Percentiles rank a stretch among this genome's conserved stretches.
phyloP scores from a whole-genome alignment of 225 moss, liverwort and hornwort genomes.

The Thuidium tamariscinum region DNA sequence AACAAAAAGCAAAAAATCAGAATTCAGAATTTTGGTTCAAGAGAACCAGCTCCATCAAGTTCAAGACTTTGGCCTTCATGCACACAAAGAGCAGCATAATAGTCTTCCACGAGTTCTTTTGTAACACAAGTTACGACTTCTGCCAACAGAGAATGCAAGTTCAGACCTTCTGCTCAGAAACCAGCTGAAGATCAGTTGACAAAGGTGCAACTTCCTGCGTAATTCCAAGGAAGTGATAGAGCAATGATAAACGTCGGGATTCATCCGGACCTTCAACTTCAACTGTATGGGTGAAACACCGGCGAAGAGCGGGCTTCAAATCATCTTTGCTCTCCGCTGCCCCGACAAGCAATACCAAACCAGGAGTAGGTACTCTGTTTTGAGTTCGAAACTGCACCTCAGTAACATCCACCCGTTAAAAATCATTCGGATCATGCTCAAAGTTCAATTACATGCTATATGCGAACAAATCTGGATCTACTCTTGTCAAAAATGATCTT shows the following conservation, averaged over 20 bases:
- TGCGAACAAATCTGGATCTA: not conserved
- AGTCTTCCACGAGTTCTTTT: not conserved
- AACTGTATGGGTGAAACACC: slow-evolving; percentile 84
- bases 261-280: slow-evolving; percentile 77
- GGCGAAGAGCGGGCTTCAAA: slow-evolving; percentile 67
- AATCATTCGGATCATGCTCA: not conserved
- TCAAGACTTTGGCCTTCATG: not conserved
- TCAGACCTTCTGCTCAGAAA: slow-evolving; percentile 25
- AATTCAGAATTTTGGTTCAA: not conserved
- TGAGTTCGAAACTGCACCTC: slow-evolving; percentile 52
- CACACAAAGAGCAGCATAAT: not conserved
- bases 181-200: not conserved
- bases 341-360: slow-evolving; percentile 67
- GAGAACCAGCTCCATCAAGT: not conserved
- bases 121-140: not conserved
- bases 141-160: not conserved
- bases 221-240: slow-evolving; percentile 61
- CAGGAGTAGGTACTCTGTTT: slow-evolving; percentile 37
- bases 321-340: slow-evolving; percentile 69
- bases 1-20: slow-evolving; percentile 3
- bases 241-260: slow-evolving; percentile 58
- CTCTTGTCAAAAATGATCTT: not conserved
- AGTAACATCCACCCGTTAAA: not conserved
- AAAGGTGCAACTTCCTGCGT: slow-evolving; percentile 1
- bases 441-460: not conserved